phyloP scores from a whole-genome alignment of 1,139 yeast species.

The Magnusiomyces tetraspermus region DNA sequence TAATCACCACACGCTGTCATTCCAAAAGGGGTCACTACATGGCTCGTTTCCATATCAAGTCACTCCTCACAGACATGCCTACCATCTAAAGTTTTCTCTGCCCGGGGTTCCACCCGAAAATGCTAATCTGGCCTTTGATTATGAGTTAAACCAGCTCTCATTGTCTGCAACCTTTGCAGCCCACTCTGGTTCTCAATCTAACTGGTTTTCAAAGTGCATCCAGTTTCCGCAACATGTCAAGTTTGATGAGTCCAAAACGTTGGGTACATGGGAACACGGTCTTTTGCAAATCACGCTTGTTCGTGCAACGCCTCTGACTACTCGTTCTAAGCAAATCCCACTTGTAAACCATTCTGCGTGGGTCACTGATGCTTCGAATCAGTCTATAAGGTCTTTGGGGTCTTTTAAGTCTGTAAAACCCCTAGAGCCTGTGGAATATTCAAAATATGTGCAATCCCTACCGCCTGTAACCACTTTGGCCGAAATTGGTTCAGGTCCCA shows the following conservation, averaged over 20 bases:
- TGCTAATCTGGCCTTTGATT: background rate
- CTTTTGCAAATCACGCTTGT: background rate
- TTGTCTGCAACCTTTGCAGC: background rate
- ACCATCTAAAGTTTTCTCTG: background rate
- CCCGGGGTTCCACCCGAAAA: conserved; percentile 5
- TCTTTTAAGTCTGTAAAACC: too few species aligned
- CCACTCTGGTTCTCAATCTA: background rate
- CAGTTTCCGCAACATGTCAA: background rate
- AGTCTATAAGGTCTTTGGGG: too few species aligned
- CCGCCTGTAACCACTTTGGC: too few species aligned
- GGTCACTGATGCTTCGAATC: too few species aligned
- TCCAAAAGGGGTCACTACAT: too few species aligned
- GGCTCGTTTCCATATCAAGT: conserved; percentile 2
- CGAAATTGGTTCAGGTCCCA: too few species aligned
- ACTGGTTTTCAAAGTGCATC: background rate
- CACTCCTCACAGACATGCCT: background rate
- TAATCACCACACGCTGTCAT: too few species aligned
- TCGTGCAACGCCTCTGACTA: background rate
- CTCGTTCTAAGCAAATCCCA: background rate
- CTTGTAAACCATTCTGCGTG: too few species aligned
- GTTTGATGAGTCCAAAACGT: background rate
- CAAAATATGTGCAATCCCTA: too few species aligned
- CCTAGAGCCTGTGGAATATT: too few species aligned
- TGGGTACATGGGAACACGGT: background rate
- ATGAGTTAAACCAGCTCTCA: background rate